Evolutionary conservation across 2,329 filamentous ascomycete genomes (phyloP).

Genomic region (Aureobasidium sp.): DNA sequence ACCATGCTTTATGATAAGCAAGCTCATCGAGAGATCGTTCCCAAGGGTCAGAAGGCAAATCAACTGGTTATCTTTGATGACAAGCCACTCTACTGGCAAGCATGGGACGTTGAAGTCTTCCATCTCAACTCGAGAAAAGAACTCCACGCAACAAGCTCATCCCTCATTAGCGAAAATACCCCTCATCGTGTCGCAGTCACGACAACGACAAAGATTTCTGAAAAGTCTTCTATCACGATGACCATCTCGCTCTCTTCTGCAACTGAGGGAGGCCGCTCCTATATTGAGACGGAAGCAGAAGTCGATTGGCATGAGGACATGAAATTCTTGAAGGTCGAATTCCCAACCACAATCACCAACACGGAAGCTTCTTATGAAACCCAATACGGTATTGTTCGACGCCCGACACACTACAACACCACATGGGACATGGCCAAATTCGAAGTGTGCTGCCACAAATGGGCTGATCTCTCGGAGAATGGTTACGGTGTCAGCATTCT

Average conservation of each 20-base stretch:
- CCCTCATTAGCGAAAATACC: slow-evolving; percentile 63
- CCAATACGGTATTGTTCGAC: slow-evolving; percentile 79
- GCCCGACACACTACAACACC: slow-evolving; percentile 97
- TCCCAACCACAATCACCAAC: slow-evolving; percentile 84
- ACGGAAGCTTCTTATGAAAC: slow-evolving; percentile 94
- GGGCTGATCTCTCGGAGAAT: slow-evolving; percentile 81
- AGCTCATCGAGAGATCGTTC: slow-evolving; percentile 69
- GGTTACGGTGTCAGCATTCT: slow-evolving; percentile 87
- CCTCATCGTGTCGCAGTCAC: slow-evolving; percentile 72
- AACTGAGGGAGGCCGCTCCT: slow-evolving; percentile 49
- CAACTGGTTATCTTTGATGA: slow-evolving; percentile 95
- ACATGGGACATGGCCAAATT: slow-evolving; percentile 98
- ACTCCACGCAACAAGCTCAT: slow-evolving; percentile 56
- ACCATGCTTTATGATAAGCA: slow-evolving; percentile 74
- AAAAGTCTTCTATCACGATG: slow-evolving; percentile 77
- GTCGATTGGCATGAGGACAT: slow-evolving; percentile 97
- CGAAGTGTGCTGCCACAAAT: slow-evolving; percentile 93
- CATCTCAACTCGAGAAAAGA: slow-evolving; percentile 82
- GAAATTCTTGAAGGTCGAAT: slow-evolving; percentile 98
- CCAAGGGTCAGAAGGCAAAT: slow-evolving; percentile 67
- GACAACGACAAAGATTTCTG: slow-evolving; percentile 81
- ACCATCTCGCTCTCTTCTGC: slow-evolving; percentile 72
- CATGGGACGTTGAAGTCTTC: slow-evolving; percentile 96
- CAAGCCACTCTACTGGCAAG: slow-evolving; percentile 95
- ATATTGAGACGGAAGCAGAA: slow-evolving; percentile 71